phyloP scores from a whole-genome alignment of 345 rosid genomes.

The Syzygium aqueum region DNA sequence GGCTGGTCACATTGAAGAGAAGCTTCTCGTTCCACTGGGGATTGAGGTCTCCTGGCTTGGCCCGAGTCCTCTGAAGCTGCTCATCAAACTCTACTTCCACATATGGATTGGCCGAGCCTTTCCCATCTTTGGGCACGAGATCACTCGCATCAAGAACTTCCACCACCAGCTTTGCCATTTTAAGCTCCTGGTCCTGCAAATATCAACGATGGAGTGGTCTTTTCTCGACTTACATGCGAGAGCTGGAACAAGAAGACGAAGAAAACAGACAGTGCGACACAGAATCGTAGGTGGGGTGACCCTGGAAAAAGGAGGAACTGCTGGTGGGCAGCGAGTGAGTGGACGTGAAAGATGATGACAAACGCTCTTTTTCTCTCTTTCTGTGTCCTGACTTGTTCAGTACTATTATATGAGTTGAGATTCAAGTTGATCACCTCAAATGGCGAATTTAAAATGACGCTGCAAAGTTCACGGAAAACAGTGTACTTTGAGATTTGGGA shows the following conservation, averaged over 20 bases:
- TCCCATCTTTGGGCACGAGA: conserved; percentile 77
- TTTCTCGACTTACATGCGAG: background rate
- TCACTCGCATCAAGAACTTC: conserved; percentile 72
- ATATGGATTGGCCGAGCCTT: conserved; percentile 68
- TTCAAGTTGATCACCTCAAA: background rate
- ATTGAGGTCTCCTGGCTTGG: conserved; percentile 55
- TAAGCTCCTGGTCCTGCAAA: background rate
- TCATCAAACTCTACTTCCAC: conserved; percentile 61
- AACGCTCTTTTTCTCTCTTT: background rate
- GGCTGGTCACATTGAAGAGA: conserved; percentile 36
- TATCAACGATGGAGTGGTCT: conserved; percentile 1
- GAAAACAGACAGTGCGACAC: conserved; percentile 2
- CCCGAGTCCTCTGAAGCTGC: conserved; percentile 49
- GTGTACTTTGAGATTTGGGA: background rate
- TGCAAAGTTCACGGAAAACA: background rate
- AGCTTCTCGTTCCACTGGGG: conserved; percentile 73
- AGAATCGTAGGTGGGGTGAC: conserved; percentile 13
- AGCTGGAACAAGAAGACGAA: conserved; percentile 8
- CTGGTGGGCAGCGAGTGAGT: background rate
- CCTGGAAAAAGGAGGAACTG: conserved; percentile 11
- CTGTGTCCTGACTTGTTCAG: background rate
- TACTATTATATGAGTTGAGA: background rate
- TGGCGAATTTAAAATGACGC: background rate
- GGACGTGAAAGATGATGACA: background rate
- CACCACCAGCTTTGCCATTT: conserved; percentile 64